Evolutionary conservation across 331 rosid species (phyloP), one percentile per base, ranked within the genome.

Genomic region (Rhamnella rubrinervis): DNA sequence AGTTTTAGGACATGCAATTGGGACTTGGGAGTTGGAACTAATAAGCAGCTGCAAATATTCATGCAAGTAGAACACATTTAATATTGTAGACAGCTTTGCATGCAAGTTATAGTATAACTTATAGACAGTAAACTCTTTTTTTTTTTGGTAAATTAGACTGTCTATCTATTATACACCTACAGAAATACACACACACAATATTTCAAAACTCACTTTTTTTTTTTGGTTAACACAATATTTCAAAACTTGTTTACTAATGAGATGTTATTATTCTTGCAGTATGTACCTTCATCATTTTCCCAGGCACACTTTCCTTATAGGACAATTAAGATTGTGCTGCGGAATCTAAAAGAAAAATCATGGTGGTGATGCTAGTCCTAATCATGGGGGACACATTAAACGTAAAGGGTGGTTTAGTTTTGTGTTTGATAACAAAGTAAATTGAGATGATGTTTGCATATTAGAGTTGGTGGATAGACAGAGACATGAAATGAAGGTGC

Each of bases 381-480:
- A 1, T 17, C 5, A 7, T 18, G 6, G 2, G 20, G 8, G 52
- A 38, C n/a, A 10, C 41, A 1, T 4, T 16, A 11, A 65, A 49
- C 57, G 28, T 37, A 19, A 26, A 8, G 71, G 77, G 55, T 73
- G 77, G 66, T 10, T 14, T 38, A 2, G 1, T 8, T 75, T 66
- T 26, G 68, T 37, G 5, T 4, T 6, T 61, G 62, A 5, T 26
- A 66, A 67, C 39, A 17, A 40, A 28, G 9, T 75, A 17, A 1
- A 20, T 52, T 0, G 37, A 26, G 63, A 56, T 25, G 73, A 75
- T 13, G 41, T 12, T 17, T 67, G 73, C 73, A 23, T 53, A 53
- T 74, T 59, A 60, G 78, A 75, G 59, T 68, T 74, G n/a, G 31
- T 38, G 37, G 50, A 31, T 31, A 31, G 5, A 31, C 35, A 47